Conservation (phyloP, 2,329 filamentous ascomycete species). For the Chalaropsis thielavioides region DNA sequence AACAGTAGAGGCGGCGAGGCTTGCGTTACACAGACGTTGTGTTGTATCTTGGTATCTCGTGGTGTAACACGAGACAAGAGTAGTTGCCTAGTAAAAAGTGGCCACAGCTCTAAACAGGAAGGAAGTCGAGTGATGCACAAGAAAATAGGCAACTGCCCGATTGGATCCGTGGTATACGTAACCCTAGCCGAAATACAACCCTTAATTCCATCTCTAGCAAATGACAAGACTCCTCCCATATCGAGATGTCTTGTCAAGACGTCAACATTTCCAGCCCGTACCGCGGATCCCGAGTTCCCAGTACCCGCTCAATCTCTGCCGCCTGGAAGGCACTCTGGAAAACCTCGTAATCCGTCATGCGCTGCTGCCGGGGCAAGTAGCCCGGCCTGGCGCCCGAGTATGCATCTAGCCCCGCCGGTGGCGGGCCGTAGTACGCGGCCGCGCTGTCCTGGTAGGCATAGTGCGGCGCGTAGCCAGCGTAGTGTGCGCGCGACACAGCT, state of each 20-base stretch:
- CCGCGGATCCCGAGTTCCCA: constrained; percentile 39
- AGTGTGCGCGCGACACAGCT: not conserved
- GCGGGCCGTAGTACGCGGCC: constrained; percentile 20
- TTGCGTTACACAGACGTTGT: too few species aligned
- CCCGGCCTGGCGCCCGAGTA: not conserved
- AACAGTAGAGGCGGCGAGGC: too few species aligned
- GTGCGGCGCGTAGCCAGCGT: not conserved
- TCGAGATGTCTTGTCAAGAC: not conserved
- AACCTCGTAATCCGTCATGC: constrained; percentile 34
- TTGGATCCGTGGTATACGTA: not conserved
- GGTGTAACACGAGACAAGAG: too few species aligned
- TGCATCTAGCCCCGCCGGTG: constrained; percentile 19
- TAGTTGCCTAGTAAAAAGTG: too few species aligned
- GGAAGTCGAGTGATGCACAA: too few species aligned
- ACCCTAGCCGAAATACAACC: not conserved
- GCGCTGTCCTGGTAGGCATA: constrained; percentile 21
- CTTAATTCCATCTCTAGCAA: not conserved
- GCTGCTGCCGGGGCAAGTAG: not conserved
- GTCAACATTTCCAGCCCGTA: constrained; percentile 40
- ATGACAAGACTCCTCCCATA: not conserved
- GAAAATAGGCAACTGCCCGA: too few species aligned
- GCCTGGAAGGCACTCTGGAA: constrained; percentile 39
- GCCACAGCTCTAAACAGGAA: too few species aligned
- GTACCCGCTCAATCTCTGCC: constrained; percentile 35
- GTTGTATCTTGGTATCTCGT: too few species aligned